Evolutionary conservation across 1,139 yeast species (phyloP), one percentile per base, ranked within the genome.

Genomic region (Wickerhamomyces sp.): DNA sequence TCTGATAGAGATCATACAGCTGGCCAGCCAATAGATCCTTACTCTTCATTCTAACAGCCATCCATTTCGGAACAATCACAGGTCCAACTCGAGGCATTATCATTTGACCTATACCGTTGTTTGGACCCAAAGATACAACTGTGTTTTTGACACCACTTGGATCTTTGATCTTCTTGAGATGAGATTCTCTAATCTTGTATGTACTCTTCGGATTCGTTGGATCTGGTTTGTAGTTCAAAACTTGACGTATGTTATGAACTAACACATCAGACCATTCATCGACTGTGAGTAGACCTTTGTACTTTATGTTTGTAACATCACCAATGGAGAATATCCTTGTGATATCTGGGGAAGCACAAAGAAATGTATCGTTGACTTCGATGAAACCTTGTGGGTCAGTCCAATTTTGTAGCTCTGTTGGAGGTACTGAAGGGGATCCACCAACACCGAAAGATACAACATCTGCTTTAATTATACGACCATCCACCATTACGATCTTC

Each of bases 281-380:
- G 29, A 26, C 3, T 15, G 28, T 4, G 8, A 16, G n/a, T 9
- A 51, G 23, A 6, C 47, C 38, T 32, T 47, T 46, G 18, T 27
- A 31, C 3, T 36, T 33, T 30, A 28, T 40, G 31, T 40, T 36
- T 9, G 36, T 31, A n/a, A 47, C 44, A 35, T 52, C 57, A 12
- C 57, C 57, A 30, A 51, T 39, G 10, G 56, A 51, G 35, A 51
- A 53, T 3, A 53, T 41, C n/a, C n/a, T n/a, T n/a, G n/a, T n/a
- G n/a, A n/a, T n/a, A n/a, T n/a, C n/a, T n/a, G n/a, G n/a, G 5
- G 27, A 14, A 16, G 13, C 10, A 5, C 45, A 36, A 34, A 47
- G 53, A 17, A 48, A 41, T 7, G 51, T 39, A 2, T 38, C 38
- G 16, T 37, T 24, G 13, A 48, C 37, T 14, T 23, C 34, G 24